Evolutionary conservation across 352 stramenopile species (phyloP).

Genomic region (Globisporangium alternatum): DNA sequence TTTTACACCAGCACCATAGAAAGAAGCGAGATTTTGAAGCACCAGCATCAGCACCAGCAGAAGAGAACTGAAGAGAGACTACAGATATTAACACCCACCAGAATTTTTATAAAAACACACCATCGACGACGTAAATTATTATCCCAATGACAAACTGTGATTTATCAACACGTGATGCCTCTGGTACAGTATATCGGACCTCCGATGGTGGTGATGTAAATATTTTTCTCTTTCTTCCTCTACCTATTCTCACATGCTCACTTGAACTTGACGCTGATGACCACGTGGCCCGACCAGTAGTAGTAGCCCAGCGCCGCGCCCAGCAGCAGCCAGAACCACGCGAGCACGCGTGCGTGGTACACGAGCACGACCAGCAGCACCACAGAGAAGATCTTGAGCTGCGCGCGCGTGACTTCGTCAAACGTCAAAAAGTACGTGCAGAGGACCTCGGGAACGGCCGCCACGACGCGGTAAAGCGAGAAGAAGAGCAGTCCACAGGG

Average conservation of each 20-base stretch:
- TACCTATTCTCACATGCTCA: constrained; percentile 3
- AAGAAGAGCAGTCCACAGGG: constrained; percentile 24
- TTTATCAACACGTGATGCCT: neutral
- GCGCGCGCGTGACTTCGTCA: constrained; percentile 39
- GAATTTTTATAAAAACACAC: neutral
- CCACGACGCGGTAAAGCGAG: constrained; percentile 27
- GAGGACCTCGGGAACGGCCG: constrained; percentile 26
- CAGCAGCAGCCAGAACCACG: constrained; percentile 40
- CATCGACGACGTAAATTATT: constrained; percentile 7
- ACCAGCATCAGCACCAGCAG: neutral
- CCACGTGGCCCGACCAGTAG: constrained; percentile 50
- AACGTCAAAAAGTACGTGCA: constrained; percentile 26
- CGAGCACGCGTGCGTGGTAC: constrained; percentile 34
- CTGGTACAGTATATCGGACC: neutral
- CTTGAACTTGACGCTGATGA: constrained; percentile 25
- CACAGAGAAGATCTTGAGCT: constrained; percentile 37
- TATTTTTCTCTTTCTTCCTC: constrained; percentile 1
- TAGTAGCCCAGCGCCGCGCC: constrained; percentile 29
- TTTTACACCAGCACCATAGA: neutral
- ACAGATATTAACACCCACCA: neutral
- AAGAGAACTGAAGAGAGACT: neutral
- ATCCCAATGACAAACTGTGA: neutral
- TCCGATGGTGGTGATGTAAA: constrained; percentile 4
- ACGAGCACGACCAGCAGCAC: constrained; percentile 20
- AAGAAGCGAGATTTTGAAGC: constrained; percentile 8